A percentile compares a stretch with the other conserved stretches of the same genome.
Evolutionary conservation across 2,329 filamentous ascomycete species (phyloP).

Genomic region (Colletotrichum sp.): DNA sequence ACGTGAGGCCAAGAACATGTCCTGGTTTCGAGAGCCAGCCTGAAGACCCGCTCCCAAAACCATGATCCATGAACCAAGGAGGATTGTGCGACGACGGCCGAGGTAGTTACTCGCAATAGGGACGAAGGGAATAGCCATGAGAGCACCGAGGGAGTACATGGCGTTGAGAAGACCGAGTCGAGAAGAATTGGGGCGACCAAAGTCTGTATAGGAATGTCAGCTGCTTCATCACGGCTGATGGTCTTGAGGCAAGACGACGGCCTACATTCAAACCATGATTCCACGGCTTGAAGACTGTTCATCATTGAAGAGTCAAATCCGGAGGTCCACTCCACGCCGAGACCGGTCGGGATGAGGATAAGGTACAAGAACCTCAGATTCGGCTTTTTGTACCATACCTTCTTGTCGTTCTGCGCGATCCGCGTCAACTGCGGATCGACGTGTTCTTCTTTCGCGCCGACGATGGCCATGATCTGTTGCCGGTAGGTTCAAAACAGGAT

Average conservation of each 20-base stretch:
- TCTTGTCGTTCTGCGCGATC: constrained; percentile 38
- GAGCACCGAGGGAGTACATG: constrained; percentile 53
- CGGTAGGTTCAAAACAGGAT: neutral
- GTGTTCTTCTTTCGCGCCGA: constrained; percentile 37
- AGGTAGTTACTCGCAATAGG: constrained; percentile 34
- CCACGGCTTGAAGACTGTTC: constrained; percentile 46
- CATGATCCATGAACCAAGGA: constrained; percentile 34
- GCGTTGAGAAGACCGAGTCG: constrained; percentile 39
- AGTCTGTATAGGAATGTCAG: constrained; percentile 31
- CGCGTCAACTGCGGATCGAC: constrained; percentile 37
- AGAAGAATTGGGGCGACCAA: constrained; percentile 41
- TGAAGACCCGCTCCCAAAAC: constrained; percentile 36
- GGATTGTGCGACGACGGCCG: constrained; percentile 35
- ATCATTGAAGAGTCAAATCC: constrained; percentile 49
- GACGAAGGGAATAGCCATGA: constrained; percentile 37
- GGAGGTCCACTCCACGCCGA: constrained; percentile 50
- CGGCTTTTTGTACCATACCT: constrained; percentile 44
- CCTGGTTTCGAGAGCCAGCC: constrained; percentile 36
- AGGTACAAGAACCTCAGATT: constrained; percentile 43
- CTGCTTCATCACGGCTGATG: neutral
- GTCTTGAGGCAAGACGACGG: neutral
- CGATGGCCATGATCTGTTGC: constrained; percentile 32
- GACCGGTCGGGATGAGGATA: constrained; percentile 41
- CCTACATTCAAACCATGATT: constrained; percentile 41
- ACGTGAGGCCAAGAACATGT: constrained; percentile 58